These are phyloP conservation scores for Copromyces sp. DNA, from an alignment of 495 filamentous ascomycete genomes.

Conservation along the genomic window DNA sequence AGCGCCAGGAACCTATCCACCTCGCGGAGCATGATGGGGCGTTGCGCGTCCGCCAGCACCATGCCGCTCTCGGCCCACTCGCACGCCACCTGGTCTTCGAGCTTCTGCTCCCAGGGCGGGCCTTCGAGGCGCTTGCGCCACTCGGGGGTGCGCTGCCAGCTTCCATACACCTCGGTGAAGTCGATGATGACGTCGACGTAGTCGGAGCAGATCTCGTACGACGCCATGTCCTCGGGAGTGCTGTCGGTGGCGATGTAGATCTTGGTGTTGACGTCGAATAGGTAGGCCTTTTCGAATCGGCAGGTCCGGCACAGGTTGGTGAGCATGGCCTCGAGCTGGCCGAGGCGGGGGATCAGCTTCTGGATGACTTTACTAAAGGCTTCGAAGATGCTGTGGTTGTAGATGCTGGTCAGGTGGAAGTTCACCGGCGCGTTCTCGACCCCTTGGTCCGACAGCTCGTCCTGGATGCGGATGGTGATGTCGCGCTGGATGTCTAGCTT, in stretches of 20 bases:
- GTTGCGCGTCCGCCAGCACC: conserved; percentile 65
- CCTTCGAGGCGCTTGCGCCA: conserved; percentile 47
- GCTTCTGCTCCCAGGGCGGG: conserved; percentile 49
- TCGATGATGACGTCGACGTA: conserved; percentile 98
- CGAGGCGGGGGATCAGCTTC: conserved; percentile 86
- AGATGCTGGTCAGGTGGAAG: conserved; percentile 93
- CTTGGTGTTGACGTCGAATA: conserved; percentile 94
- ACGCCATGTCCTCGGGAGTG: conserved; percentile 79
- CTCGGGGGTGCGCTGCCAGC: conserved; percentile 46
- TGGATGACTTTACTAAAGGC: conserved; percentile 97
- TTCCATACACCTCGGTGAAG: conserved; percentile 84
- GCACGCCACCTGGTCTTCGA: conserved; percentile 53
- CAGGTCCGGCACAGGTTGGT: conserved; percentile 82
- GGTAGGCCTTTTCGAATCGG: conserved; percentile 91
- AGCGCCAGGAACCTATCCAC: conserved; percentile 81
- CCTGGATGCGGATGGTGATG: conserved; percentile 90
- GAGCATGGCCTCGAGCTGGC: conserved; percentile 82
- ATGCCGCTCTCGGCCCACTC: conserved; percentile 70
- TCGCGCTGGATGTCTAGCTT: conserved; percentile 88
- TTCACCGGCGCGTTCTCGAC: conserved; percentile 85
- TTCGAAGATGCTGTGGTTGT: conserved; percentile 96
- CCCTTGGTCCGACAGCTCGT: conserved; percentile 85
- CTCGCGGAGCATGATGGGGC: conserved; percentile 75
- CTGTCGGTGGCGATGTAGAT: conserved; percentile 97
- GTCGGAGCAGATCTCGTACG: conserved; percentile 95